Evolutionary conservation across 805 yeast species (phyloP).

Genomic region (Monosporozyma aerobia): DNA sequence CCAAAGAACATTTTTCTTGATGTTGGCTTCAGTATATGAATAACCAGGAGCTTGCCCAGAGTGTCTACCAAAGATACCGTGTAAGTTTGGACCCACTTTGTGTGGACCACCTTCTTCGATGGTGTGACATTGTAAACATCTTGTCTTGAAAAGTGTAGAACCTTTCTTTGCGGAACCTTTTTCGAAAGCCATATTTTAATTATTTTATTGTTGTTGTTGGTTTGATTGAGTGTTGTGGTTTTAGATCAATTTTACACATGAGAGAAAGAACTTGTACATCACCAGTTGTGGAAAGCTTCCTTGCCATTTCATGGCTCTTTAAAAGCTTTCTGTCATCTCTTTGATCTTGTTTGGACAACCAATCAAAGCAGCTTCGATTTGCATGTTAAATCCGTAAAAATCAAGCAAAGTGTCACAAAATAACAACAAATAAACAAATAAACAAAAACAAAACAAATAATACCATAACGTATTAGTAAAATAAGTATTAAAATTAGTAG

Average conservation of each 20-base stretch:
- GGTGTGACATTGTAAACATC: constrained; percentile 99
- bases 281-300: neutral
- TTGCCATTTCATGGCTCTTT: neutral
- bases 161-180: constrained; percentile 66
- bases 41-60: constrained; percentile 89
- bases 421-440: too few species aligned
- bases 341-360: neutral
- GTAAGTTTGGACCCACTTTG: constrained; percentile 98
- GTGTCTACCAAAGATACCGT: constrained; percentile 86
- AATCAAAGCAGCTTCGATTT: neutral
- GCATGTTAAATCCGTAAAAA: neutral
- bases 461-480: too few species aligned
- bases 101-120: constrained; percentile 91
- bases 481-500: too few species aligned
- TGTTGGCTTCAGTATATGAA: constrained; percentile 97
- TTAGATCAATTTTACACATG: too few species aligned
- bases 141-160: constrained; percentile 95
- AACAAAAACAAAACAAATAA: neutral
- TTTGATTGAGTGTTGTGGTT: neutral
- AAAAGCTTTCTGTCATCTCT: neutral
- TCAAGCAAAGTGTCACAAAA: neutral
- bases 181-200: neutral
- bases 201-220: neutral
- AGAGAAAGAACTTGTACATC: neutral
- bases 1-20: constrained; percentile 90